Conservation (phyloP, 306 rosid species). For the Neltuma alba region DNA sequence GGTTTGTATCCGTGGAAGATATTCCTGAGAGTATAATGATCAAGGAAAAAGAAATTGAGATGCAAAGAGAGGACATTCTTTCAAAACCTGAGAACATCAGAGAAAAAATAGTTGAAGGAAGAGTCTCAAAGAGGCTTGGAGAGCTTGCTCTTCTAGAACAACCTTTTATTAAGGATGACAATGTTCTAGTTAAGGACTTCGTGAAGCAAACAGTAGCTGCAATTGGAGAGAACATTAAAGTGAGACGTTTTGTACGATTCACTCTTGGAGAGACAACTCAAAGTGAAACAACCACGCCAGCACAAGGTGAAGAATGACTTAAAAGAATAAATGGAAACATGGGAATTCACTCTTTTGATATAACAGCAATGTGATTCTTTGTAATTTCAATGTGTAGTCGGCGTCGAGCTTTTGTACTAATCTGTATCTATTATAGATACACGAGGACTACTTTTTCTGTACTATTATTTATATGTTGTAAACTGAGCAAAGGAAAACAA, state of each 20-base stretch:
- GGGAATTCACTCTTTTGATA: slow-evolving; percentile 37
- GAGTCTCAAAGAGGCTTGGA: slow-evolving; percentile 95
- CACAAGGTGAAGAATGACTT: slow-evolving; percentile 34
- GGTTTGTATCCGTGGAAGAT: slow-evolving; percentile 78
- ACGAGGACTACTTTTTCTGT: slow-evolving; percentile 46
- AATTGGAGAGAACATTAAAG: slow-evolving; percentile 95
- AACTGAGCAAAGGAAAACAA: slow-evolving; percentile 19
- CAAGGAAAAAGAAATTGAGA: slow-evolving; percentile 80
- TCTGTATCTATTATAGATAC: slow-evolving; percentile 51
- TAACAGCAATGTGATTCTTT: slow-evolving; percentile 38
- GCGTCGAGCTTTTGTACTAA: slow-evolving; percentile 37
- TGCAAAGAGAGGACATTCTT: slow-evolving; percentile 90
- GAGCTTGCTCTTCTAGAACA: slow-evolving; percentile 94
- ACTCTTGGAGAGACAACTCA: slow-evolving; percentile 78
- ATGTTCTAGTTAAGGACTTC: slow-evolving; percentile 81
- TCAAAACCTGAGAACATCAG: slow-evolving; percentile 93
- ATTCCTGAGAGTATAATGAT: slow-evolving; percentile 62
- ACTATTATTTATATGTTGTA: slow-evolving; percentile 35
- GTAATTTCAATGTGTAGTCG: slow-evolving; percentile 39
- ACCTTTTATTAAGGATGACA: slow-evolving; percentile 88
- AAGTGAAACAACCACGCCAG: slow-evolving; percentile 37
- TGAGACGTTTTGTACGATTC: slow-evolving; percentile 82
- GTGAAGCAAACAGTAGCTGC: slow-evolving; percentile 97
- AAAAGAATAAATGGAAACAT: slow-evolving; percentile 12
- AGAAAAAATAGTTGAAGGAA: slow-evolving; percentile 91